These are phyloP conservation scores for Phytophthora macrochlamydospora DNA, from an alignment of 352 stramenopile species.

Conservation along the genomic window DNA sequence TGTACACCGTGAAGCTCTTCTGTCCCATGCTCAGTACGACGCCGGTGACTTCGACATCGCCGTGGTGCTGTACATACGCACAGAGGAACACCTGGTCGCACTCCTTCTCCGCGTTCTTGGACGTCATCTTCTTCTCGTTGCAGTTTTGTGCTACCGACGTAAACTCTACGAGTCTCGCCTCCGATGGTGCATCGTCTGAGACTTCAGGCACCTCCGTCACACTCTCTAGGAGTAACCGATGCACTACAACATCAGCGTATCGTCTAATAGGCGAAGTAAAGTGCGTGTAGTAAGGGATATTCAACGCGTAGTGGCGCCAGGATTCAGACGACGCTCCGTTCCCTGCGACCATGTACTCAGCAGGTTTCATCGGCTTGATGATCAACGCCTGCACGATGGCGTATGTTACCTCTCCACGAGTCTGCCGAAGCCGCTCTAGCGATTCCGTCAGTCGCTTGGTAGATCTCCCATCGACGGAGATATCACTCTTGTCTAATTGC, in stretches of 20 bases:
- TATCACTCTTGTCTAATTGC: slow-evolving; percentile 52
- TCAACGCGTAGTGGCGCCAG: slow-evolving; percentile 96
- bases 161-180: slow-evolving; percentile 43
- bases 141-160: slow-evolving; percentile 70
- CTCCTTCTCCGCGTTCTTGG: slow-evolving; percentile 81
- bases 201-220: slow-evolving; percentile 25
- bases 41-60: slow-evolving; percentile 63
- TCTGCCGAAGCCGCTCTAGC: slow-evolving; percentile 75
- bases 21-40: slow-evolving; percentile 75
- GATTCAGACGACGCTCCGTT: slow-evolving; percentile 61
- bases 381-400: slow-evolving; percentile 92
- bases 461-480: slow-evolving; percentile 84
- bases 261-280: slow-evolving; percentile 98
- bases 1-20: slow-evolving; percentile 81
- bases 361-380: slow-evolving; percentile 95
- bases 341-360: slow-evolving; percentile 93
- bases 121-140: slow-evolving; percentile 87
- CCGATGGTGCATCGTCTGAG: slow-evolving; percentile 8
- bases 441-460: slow-evolving; percentile 87
- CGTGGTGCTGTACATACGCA: slow-evolving; percentile 72
- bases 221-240: slow-evolving; percentile 69
- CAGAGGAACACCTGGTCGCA: slow-evolving; percentile 85
- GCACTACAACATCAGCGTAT: slow-evolving; percentile 90
- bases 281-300: slow-evolving; percentile 98
- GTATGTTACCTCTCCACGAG: slow-evolving; percentile 80